These are phyloP conservation scores for Paxillus rubicundulus DNA, from an alignment of 768 basidiomycete species.

Conservation along the genomic window DNA sequence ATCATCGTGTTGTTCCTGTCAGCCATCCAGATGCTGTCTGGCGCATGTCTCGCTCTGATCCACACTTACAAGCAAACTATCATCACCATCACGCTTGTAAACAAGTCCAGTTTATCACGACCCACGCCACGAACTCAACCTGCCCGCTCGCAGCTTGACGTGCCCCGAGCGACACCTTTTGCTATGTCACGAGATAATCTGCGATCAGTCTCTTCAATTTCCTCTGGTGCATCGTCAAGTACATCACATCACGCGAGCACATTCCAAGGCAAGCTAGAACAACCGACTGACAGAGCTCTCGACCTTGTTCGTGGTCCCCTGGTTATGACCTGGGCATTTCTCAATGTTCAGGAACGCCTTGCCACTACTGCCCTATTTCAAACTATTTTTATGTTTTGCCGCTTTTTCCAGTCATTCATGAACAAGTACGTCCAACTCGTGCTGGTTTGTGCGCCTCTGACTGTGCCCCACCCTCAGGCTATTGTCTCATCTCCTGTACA, in stretches of 20 bases:
- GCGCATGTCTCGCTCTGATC: constrained; percentile 63
- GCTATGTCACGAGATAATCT: constrained; percentile 3
- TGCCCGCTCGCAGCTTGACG: not conserved
- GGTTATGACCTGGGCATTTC: constrained; percentile 46
- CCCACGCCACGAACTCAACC: not conserved
- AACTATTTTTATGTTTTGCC: constrained; percentile 44
- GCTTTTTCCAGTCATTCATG: constrained; percentile 51
- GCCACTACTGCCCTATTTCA: constrained; percentile 47
- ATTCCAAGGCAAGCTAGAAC: constrained; percentile 4
- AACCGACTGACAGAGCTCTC: not conserved
- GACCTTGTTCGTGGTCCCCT: constrained; percentile 46
- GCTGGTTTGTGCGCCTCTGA: constrained; percentile 8
- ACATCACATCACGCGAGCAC: constrained; percentile 13
- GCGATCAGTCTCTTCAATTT: constrained; percentile 4
- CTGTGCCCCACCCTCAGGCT: constrained; percentile 42
- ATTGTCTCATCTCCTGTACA: constrained; percentile 64
- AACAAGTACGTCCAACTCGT: constrained; percentile 45
- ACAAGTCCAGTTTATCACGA: constrained; percentile 34
- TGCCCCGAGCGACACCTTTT: not conserved
- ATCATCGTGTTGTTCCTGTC: constrained; percentile 72
- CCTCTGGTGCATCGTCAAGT: constrained; percentile 29
- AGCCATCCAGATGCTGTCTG: constrained; percentile 68
- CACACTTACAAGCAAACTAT: constrained; percentile 65
- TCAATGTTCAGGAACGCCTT: constrained; percentile 47
- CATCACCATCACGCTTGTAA: constrained; percentile 63